These are phyloP conservation scores for Acmispon strigosus DNA, from an alignment of 306 rosid genomes.

Conservation along the genomic window DNA sequence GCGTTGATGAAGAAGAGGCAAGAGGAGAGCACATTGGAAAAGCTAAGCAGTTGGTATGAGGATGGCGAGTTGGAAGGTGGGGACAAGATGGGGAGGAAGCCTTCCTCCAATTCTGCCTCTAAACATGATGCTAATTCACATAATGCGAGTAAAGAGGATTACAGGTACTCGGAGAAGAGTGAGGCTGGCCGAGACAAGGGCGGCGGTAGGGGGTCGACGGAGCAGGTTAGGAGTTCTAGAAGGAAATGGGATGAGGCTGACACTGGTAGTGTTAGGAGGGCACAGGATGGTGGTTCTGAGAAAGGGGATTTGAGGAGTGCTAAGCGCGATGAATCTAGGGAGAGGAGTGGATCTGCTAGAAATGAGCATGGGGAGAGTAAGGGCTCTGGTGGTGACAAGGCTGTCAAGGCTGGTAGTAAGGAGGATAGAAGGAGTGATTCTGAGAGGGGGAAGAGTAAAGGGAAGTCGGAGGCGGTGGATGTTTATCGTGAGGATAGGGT, in stretches of 20 bases:
- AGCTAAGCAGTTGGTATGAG: constrained; percentile 86
- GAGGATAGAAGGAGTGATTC: constrained; percentile 70
- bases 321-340: constrained; percentile 57
- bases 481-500: constrained; percentile 49
- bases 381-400: constrained; percentile 44
- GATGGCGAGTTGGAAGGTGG: constrained; percentile 84
- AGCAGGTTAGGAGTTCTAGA: constrained; percentile 59
- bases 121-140: constrained; percentile 19
- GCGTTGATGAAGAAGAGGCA: constrained; percentile 69
- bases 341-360: constrained; percentile 53
- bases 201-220: constrained; percentile 61
- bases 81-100: constrained; percentile 55
- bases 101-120: not conserved
- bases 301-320: constrained; percentile 49
- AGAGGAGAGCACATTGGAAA: constrained; percentile 91
- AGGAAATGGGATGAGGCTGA: constrained; percentile 95
- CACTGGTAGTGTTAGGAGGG: constrained; percentile 37
- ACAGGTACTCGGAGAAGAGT: constrained; percentile 50
- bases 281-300: constrained; percentile 46
- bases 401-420: constrained; percentile 40
- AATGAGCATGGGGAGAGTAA: constrained; percentile 68
- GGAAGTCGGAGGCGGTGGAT: constrained; percentile 49
- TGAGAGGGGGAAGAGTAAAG: constrained; percentile 71
- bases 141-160: constrained; percentile 29
- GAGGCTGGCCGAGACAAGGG: constrained; percentile 65